A percentile compares a stretch with the other conserved stretches of the same genome.
phyloP scores from a whole-genome alignment of 2,329 filamentous ascomycete species.

The Penicillium oxalicum region DNA sequence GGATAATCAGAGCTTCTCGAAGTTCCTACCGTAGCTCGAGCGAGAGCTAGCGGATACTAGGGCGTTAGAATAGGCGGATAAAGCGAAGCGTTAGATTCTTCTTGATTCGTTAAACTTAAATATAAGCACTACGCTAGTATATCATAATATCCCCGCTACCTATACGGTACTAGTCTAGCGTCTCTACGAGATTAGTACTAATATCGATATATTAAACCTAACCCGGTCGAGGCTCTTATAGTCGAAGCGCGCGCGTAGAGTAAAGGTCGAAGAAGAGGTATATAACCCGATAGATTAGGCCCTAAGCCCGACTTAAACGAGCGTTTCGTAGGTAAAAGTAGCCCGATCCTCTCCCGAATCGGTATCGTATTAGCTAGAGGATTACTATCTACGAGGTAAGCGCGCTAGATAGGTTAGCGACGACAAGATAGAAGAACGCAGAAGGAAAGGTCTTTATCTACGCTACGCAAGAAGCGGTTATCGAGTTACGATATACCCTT shows the following conservation, averaged over 20 bases:
- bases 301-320: not conserved
- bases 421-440: not conserved
- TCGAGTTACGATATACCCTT: not conserved
- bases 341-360: not conserved
- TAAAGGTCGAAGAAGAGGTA: not conserved
- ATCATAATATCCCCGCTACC: not conserved
- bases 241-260: not conserved
- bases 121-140: not conserved
- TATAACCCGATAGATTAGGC: not conserved
- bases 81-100: not conserved
- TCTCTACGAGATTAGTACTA: not conserved
- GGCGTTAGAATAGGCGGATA: not conserved
- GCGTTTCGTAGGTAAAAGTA: not conserved
- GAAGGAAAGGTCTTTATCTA: not conserved
- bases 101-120: not conserved
- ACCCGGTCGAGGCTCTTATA: not conserved
- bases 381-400: not conserved
- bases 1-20: not conserved
- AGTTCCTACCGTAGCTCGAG: slow-evolving; percentile 1
- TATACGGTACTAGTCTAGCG: not conserved
- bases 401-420: not conserved
- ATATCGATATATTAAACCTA: not conserved
- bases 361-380: not conserved
- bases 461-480: not conserved
- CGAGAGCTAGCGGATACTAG: not conserved